phyloP scores from a whole-genome alignment of 352 stramenopile species.

The Phytophthora pistaciae region DNA sequence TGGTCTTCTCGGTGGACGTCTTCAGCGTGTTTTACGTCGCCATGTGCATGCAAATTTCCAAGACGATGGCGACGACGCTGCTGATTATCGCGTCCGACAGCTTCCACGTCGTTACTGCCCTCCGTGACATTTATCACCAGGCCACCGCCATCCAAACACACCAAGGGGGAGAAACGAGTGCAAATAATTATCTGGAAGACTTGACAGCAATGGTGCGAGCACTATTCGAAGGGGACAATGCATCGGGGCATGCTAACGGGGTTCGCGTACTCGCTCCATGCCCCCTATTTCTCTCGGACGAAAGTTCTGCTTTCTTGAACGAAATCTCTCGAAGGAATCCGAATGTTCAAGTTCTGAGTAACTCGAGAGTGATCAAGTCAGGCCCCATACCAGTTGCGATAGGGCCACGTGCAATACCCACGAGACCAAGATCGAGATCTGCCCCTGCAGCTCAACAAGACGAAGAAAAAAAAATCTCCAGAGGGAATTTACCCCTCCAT shows the following conservation, averaged over 20 bases:
- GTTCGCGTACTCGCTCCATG: slow-evolving; percentile 9
- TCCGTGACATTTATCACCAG: slow-evolving; percentile 9
- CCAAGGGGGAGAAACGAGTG: background rate
- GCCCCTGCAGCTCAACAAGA: background rate
- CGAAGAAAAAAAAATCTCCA: background rate
- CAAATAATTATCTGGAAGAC: slow-evolving; percentile 3
- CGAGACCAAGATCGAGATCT: background rate
- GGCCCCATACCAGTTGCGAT: background rate
- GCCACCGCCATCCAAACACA: background rate
- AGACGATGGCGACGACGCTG: slow-evolving; percentile 2
- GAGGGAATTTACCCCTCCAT: background rate
- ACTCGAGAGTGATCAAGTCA: background rate
- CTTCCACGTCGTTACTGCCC: slow-evolving; percentile 3
- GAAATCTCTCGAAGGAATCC: background rate
- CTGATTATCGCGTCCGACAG: slow-evolving; percentile 11
- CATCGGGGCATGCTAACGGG: no score
- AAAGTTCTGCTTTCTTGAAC: slow-evolving; percentile 4
- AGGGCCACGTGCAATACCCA: background rate
- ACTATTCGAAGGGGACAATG: background rate
- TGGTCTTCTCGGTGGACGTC: slow-evolving; percentile 34
- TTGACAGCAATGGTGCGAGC: background rate
- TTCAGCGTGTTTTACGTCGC: slow-evolving; percentile 36
- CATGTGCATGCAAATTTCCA: slow-evolving; percentile 33
- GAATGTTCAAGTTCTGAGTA: background rate
- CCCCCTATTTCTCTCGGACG: background rate